A percentile compares a stretch with the other conserved stretches of the same genome.
These are phyloP conservation scores for Podosphaera xanthii DNA, from an alignment of 2,329 filamentous ascomycete species.

Conservation along the genomic window DNA sequence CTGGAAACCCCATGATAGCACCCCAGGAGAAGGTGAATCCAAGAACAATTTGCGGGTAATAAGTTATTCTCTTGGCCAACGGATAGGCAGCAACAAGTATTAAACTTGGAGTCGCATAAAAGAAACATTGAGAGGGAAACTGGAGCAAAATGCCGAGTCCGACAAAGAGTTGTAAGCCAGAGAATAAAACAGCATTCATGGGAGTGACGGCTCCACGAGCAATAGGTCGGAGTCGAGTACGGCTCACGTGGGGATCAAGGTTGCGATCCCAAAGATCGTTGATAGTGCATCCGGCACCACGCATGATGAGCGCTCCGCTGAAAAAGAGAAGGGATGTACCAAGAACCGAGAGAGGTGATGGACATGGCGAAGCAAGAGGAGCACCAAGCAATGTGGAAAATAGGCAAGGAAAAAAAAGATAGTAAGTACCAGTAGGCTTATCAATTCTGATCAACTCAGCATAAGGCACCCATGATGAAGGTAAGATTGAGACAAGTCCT, in stretches of 20 bases:
- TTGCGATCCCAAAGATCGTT: constrained; percentile 84
- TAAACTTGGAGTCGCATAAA: constrained; percentile 55
- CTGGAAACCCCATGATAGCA: constrained; percentile 69
- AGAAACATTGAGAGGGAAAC: constrained; percentile 51
- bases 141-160: constrained; percentile 55
- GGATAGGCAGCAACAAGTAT: constrained; percentile 56
- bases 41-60: constrained; percentile 69
- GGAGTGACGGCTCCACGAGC: constrained; percentile 57
- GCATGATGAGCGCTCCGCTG: constrained; percentile 60
- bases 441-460: constrained; percentile 62
- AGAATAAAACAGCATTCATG: constrained; percentile 47
- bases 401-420: constrained; percentile 66
- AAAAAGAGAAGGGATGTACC: constrained; percentile 49
- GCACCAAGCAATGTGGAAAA: constrained; percentile 69
- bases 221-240: constrained; percentile 59
- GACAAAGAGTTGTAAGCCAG: constrained; percentile 48
- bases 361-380: constrained; percentile 38
- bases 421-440: constrained; percentile 63
- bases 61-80: constrained; percentile 62
- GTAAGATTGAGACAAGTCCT: constrained; percentile 48
- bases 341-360: constrained; percentile 35
- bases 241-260: constrained; percentile 56
- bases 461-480: constrained; percentile 51
- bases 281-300: constrained; percentile 68
- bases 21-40: constrained; percentile 80